These are phyloP conservation scores for Periconia sp. DNA, from an alignment of 2,329 filamentous ascomycete genomes.

Conservation along the genomic window DNA sequence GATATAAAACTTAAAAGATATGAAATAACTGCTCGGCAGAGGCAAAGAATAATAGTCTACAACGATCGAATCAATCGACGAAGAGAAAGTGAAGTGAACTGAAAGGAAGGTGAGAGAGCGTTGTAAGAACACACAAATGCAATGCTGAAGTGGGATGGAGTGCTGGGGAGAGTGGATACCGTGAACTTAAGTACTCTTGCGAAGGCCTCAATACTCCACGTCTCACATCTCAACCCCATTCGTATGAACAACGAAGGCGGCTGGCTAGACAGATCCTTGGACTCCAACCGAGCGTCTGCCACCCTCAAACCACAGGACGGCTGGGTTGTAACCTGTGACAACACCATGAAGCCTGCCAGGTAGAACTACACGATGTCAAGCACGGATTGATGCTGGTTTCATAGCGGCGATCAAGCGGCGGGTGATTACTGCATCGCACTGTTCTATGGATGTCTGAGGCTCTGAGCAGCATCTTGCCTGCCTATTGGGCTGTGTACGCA, in stretches of 20 bases:
- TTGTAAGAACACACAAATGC: neutral
- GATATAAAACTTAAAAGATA: neutral
- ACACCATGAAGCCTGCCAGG: neutral
- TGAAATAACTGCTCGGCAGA: constrained; percentile 2
- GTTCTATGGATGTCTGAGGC: neutral
- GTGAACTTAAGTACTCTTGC: constrained; percentile 5
- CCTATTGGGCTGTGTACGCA: neutral
- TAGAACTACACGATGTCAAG: neutral
- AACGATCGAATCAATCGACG: constrained; percentile 11
- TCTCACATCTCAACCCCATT: neutral
- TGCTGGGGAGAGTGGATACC: neutral
- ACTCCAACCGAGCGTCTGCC: neutral
- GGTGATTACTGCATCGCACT: neutral
- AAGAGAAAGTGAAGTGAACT: constrained; percentile 1
- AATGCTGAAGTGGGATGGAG: constrained; percentile 2
- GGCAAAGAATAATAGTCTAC: neutral
- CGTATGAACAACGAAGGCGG: neutral
- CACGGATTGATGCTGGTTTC: constrained; percentile 2
- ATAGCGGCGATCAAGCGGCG: constrained; percentile 5
- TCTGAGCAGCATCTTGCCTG: neutral
- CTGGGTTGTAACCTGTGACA: neutral
- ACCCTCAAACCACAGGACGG: neutral
- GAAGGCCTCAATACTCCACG: neutral
- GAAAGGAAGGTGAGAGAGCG: constrained; percentile 1
- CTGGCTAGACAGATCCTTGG: neutral